Percentiles rank a stretch among this genome's conserved stretches.
These are phyloP conservation scores for Mortierella sp. DNA, from an alignment of 371 early-diverging fungal genomes.

Conservation along the genomic window DNA sequence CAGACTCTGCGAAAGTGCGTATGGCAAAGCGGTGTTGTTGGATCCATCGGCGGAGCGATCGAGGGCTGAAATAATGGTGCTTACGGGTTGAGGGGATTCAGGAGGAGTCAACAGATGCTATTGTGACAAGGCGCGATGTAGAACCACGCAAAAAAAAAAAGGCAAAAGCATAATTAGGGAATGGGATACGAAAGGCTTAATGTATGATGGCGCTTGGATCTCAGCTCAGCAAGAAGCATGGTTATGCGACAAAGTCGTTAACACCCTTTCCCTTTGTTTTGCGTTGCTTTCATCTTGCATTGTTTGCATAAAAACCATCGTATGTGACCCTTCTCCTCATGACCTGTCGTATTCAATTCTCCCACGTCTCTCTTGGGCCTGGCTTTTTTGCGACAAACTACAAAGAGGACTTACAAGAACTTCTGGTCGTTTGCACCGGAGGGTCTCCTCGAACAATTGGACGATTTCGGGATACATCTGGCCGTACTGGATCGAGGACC, in stretches of 20 bases:
- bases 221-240: background rate
- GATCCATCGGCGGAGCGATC: conserved; percentile 44
- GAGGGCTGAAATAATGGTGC: conserved; percentile 19
- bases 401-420: conserved; percentile 56
- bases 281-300: background rate
- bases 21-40: conserved; percentile 36
- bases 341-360: background rate
- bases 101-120: conserved; percentile 51
- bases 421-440: conserved; percentile 66
- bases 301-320: background rate
- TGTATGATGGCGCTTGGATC: background rate
- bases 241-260: background rate
- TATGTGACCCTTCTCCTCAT: background rate
- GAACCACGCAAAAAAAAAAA: background rate
- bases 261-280: background rate
- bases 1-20: conserved; percentile 54
- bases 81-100: conserved; percentile 41
- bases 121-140: background rate
- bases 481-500: conserved; percentile 81
- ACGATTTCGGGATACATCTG: conserved; percentile 73
- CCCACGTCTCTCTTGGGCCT: too few species aligned
- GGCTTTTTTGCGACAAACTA: background rate
- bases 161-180: background rate
- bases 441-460: conserved; percentile 69
- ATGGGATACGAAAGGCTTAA: background rate